A percentile compares a stretch with the other conserved stretches of the same genome.
Evolutionary conservation across 495 filamentous ascomycete species (phyloP).

Genomic region (Aspergillus incahuasiensis): DNA sequence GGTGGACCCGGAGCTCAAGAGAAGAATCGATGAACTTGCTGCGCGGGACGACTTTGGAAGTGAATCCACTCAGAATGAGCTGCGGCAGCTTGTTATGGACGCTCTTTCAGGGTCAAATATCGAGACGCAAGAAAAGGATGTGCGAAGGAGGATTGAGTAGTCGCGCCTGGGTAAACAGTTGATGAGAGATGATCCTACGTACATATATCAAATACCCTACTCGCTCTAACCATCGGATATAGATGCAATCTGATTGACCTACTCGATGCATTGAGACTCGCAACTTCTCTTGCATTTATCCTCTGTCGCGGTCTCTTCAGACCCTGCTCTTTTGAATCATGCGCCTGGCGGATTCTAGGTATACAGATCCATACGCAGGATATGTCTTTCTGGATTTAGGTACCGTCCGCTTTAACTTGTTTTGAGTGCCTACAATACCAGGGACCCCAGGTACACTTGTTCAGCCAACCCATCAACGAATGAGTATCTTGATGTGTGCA

Average conservation of each 20-base stretch:
- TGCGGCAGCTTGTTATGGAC: slow-evolving; percentile 66
- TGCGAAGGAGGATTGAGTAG: slow-evolving; percentile 58
- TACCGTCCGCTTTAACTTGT: not conserved
- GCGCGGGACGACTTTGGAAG: slow-evolving; percentile 66
- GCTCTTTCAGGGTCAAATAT: slow-evolving; percentile 54
- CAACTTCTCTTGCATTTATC: not conserved
- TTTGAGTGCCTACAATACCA: not conserved
- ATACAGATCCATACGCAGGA: not conserved
- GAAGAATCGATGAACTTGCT: slow-evolving; percentile 73
- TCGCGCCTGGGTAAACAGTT: not conserved
- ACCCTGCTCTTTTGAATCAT: not conserved
- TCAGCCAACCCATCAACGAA: not conserved
- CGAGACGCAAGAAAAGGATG: slow-evolving; percentile 52
- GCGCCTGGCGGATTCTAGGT: too few relatives aligned
- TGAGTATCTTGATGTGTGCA: not conserved
- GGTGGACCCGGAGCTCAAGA: slow-evolving; percentile 66
- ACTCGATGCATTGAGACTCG: not conserved
- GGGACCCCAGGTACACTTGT: not conserved
- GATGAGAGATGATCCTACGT: slow-evolving; percentile 2
- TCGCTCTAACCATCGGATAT: not conserved
- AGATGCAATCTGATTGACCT: not conserved
- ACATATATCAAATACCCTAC: not conserved
- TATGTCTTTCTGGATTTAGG: not conserved
- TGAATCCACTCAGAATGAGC: slow-evolving; percentile 61
- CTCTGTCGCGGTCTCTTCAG: too few relatives aligned